Conservation (phyloP, 2,329 filamentous ascomycete genomes). For the Chaetothyriales sp. region DNA sequence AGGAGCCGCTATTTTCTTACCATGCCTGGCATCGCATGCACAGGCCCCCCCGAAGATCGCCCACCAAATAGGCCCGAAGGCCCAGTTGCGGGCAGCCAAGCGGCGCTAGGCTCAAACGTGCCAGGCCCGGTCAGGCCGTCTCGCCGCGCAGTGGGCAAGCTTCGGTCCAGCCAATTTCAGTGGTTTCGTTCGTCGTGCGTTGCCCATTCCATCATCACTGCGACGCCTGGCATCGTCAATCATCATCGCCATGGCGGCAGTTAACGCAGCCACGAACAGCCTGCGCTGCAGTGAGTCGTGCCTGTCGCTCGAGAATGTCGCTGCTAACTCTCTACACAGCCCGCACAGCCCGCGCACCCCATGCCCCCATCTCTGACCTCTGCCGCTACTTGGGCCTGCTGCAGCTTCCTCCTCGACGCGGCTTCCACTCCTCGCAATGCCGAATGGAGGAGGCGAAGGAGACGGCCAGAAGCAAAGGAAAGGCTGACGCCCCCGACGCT, state of each 20-base stretch:
- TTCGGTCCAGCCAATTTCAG: no score
- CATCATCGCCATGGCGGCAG: not conserved
- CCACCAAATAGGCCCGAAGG: no score
- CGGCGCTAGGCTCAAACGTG: no score
- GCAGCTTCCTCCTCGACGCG: not conserved
- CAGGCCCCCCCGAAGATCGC: no score
- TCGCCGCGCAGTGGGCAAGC: no score
- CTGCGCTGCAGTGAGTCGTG: not conserved
- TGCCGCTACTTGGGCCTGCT: not conserved
- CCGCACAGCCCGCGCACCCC: not conserved
- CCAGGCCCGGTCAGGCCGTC: no score
- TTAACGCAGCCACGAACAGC: not conserved
- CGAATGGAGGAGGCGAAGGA: not conserved
- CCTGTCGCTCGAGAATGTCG: no score
- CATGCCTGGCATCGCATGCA: not conserved
- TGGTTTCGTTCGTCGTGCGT: no score
- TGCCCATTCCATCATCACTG: not conserved
- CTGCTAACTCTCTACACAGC: not conserved
- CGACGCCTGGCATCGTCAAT: not conserved
- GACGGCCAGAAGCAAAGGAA: not conserved
- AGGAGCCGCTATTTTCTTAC: not conserved
- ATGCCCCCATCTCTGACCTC: not conserved
- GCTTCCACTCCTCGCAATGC: not conserved
- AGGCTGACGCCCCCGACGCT: not conserved
- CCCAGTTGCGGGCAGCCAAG: no score